Evolutionary conservation across 495 filamentous ascomycete genomes (phyloP), one percentile per base, ranked within the genome.

Genomic region (Umbilicaria muhlenbergii): DNA sequence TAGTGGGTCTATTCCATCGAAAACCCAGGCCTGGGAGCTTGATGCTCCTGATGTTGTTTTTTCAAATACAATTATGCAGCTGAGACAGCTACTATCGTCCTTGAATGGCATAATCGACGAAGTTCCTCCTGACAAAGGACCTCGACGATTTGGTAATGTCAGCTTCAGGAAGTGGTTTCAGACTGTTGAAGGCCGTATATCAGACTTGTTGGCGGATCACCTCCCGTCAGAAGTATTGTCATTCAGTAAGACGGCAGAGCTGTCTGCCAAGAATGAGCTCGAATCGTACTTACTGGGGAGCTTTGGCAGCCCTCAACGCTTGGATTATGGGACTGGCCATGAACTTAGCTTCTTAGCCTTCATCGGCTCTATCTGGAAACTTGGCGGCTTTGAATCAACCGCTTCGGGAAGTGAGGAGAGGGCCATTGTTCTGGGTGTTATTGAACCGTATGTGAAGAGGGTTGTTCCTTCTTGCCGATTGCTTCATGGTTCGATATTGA

Each of bases 281-380:
- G 67, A 65, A 39, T 66, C 73, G 19, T 99, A 99, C 59, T 75
- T 99, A 7, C 52, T 92, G 13, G 87, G 84, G 15, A 78, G 77
- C 33, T 96, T 89, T 67, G 91, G 91, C 1, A 94, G 87, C 53
- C 54, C 82, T 1, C 84, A 94, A 53, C 70, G 91, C 32, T 67
- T 98, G 36, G 91, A 98, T 60, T 98, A 94, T 58, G 91, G 91
- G 0, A 95, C 92, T 6, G 91, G 91, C 1, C 91, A 98, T 60
- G 91, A 98, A 58, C 60, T 98, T 39, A 91, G 82, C 61, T 96
- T 96, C 52, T 61, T 95, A 12, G 89, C 89, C 14, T 99, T 96
- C 52, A 57, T 98, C 15, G 87, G 75, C 14, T 78, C 80, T 34
- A 66, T 95, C 4, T 99, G 89, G 89, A 93, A 92, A 55, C 68